A percentile compares a stretch with the other conserved stretches of the same genome.
phyloP scores from a whole-genome alignment of 208 protist genomes.

The Leishmania guyanensis region DNA sequence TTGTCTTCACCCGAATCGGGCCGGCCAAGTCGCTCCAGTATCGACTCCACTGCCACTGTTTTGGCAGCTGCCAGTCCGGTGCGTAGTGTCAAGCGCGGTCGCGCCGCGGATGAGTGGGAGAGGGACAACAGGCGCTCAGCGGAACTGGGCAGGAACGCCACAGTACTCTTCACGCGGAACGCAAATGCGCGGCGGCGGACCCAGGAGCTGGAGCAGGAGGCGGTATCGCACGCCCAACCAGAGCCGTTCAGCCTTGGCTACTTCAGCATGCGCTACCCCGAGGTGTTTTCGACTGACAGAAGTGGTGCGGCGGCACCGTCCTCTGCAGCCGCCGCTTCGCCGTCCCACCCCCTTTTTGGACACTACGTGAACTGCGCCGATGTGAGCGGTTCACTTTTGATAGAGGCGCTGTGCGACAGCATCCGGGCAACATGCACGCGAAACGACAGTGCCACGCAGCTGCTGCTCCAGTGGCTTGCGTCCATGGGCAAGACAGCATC shows the following conservation, averaged over 20 bases:
- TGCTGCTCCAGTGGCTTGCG: conserved; percentile 35
- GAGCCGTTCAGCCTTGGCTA: conserved; percentile 21
- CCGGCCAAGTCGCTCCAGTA: conserved; percentile 19
- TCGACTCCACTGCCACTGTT: conserved; percentile 22
- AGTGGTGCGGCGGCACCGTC: neutral
- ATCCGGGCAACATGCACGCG: conserved; percentile 45
- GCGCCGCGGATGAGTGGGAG: conserved; percentile 3
- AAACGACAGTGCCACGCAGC: conserved; percentile 30
- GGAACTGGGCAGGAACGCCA: neutral
- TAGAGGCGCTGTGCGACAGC: conserved; percentile 44
- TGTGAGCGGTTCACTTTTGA: conserved; percentile 44
- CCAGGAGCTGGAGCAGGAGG: neutral
- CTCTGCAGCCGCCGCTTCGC: conserved; percentile 4
- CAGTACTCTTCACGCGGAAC: neutral
- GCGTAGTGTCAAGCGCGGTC: conserved; percentile 4
- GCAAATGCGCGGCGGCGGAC: neutral
- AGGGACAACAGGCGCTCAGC: neutral
- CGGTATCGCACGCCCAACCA: neutral
- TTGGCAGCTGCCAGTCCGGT: conserved; percentile 18
- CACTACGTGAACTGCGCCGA: conserved; percentile 89
- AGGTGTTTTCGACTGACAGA: conserved; percentile 20
- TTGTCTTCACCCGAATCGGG: conserved; percentile 11
- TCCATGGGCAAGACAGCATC: conserved; percentile 14
- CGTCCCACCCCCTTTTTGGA: conserved; percentile 33
- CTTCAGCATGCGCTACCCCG: conserved; percentile 32